phyloP scores from a whole-genome alignment of 2,329 filamentous ascomycete species.

The Neonectria hederae region DNA sequence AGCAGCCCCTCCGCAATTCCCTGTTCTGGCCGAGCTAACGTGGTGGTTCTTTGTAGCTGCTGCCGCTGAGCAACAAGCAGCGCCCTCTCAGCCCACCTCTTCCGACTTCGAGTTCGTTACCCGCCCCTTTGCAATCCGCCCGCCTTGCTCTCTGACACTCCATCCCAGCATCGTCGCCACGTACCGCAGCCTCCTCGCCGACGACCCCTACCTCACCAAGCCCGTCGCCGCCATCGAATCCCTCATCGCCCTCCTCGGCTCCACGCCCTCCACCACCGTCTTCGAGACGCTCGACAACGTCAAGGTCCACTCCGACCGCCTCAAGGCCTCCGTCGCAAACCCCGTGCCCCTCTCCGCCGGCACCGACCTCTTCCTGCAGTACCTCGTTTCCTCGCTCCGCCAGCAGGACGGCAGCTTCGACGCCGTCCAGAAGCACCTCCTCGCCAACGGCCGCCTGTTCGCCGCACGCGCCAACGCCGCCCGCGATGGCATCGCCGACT shows the following conservation, averaged over 20 bases:
- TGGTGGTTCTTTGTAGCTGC: background rate
- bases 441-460: constrained; percentile 88
- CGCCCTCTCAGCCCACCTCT: constrained; percentile 13
- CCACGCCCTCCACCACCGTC: constrained; percentile 83
- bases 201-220: constrained; percentile 89
- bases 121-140: no score
- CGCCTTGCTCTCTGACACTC: background rate
- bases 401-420: constrained; percentile 72
- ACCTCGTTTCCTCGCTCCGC: constrained; percentile 80
- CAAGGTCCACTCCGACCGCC: constrained; percentile 76
- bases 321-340: constrained; percentile 84
- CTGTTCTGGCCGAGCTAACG: background rate
- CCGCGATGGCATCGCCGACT: constrained; percentile 81
- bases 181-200: constrained; percentile 63
- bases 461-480: constrained; percentile 87
- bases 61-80: constrained; percentile 34
- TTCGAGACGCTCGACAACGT: constrained; percentile 93
- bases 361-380: constrained; percentile 94
- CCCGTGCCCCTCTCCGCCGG: constrained; percentile 92
- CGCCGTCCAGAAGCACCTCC: constrained; percentile 81
- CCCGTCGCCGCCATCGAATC: constrained; percentile 94
- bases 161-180: constrained; percentile 61
- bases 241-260: constrained; percentile 84
- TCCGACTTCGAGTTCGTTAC: constrained; percentile 42
- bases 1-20: background rate